Evolutionary conservation across 2,329 filamentous ascomycete species (phyloP).

Genomic region (Pseudogymnoascus sp.): DNA sequence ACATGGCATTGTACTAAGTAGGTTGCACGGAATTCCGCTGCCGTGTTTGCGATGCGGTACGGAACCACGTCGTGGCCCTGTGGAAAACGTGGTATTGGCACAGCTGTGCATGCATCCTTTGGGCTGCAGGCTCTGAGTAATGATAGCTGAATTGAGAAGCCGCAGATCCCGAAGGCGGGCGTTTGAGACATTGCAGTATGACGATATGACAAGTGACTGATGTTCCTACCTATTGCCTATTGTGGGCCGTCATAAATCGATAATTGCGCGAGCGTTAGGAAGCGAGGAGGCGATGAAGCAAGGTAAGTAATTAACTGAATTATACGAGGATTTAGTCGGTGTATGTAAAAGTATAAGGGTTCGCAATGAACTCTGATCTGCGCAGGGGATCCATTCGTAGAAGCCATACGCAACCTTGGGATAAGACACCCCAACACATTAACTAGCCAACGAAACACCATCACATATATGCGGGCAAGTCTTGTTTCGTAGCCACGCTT

Average conservation of each 20-base stretch:
- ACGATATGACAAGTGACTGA: conserved; percentile 2
- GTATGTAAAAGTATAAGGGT: background rate
- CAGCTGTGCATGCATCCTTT: background rate
- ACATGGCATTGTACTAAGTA: background rate
- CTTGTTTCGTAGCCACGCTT: background rate
- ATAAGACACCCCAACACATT: background rate
- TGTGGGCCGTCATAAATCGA: background rate
- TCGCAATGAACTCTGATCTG: background rate
- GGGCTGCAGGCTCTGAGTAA: background rate
- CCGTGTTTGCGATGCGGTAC: background rate
- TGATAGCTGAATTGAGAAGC: conserved; percentile 1
- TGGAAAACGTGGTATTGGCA: background rate
- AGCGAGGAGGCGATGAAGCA: background rate
- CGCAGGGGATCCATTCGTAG: background rate
- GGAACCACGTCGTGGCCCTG: background rate
- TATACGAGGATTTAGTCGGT: background rate
- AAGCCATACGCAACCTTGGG: background rate
- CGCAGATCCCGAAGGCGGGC: background rate
- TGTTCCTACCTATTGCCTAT: background rate
- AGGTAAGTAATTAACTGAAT: background rate
- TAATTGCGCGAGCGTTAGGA: background rate
- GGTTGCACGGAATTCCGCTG: background rate
- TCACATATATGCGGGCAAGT: background rate
- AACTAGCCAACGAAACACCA: background rate
- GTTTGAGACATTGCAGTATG: background rate